A percentile compares a stretch with the other conserved stretches of the same genome.
Conservation (phyloP, 768 basidiomycete species). For the Kwoniella dendrophila region DNA sequence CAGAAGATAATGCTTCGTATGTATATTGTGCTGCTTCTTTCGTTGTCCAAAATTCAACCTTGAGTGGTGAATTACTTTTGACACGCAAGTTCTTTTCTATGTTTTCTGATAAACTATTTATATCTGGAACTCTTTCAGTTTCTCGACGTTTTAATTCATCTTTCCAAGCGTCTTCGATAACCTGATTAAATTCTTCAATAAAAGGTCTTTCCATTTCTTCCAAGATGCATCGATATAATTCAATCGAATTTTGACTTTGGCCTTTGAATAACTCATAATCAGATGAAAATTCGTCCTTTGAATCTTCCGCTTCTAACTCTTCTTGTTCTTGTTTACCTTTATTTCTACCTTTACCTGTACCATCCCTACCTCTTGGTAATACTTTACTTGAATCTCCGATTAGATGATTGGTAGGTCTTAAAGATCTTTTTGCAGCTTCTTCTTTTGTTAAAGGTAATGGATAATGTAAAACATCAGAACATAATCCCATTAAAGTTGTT, state of each 20-base stretch:
- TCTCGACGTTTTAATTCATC: not conserved
- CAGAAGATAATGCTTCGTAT: constrained; percentile 65
- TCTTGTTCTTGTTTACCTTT: constrained; percentile 6
- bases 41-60: constrained; percentile 77
- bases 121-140: not conserved
- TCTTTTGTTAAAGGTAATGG: constrained; percentile 64
- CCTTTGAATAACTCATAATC: constrained; percentile 18
- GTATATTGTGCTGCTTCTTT: constrained; percentile 72
- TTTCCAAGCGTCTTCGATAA: constrained; percentile 8
- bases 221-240: constrained; percentile 69
- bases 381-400: not conserved
- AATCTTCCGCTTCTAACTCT: not conserved
- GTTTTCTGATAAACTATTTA: not conserved
- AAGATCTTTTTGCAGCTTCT: constrained; percentile 68
- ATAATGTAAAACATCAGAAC: constrained; percentile 78
- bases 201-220: constrained; percentile 72
- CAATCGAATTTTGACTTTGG: constrained; percentile 64
- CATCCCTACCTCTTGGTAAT: constrained; percentile 8
- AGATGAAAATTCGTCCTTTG: not conserved
- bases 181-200: constrained; percentile 66
- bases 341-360: constrained; percentile 8
- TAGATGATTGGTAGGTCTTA: constrained; percentile 57
- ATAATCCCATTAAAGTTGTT: constrained; percentile 77
- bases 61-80: not conserved
- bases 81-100: not conserved